Evolutionary conservation across 192 early-diverging fungal genomes (phyloP), one percentile per base, ranked within the genome.

Genomic region (Rhizoclosmatium globosum): DNA sequence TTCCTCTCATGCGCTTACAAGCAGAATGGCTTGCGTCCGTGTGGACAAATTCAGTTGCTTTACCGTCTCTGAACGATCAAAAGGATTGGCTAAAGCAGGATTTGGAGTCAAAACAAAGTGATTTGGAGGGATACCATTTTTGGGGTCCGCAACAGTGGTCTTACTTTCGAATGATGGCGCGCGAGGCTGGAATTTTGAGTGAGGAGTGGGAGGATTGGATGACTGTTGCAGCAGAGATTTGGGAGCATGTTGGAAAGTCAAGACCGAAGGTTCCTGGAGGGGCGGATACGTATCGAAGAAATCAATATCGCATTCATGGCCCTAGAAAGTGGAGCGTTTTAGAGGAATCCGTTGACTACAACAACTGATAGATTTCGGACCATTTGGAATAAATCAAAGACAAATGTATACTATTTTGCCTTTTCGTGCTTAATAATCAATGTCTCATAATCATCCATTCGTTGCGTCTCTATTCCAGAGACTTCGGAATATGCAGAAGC

Each of bases 1-100:
- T 93, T 46, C 91, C 91, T 3, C 64, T 93, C 0, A 87, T 83
- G 64, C 89, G 91, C 82, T 75, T 84, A 6, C 92, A 93, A 81
- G 81, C 87, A 6, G 17, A 64, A 39, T 64, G 61, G 61, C 6
- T 64, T 39, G 61, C 61, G 21, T n/a, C 61, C 61, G 61, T 64
- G 6, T 64, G 61, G 61, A 9, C 39, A 39, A 39, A 39, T 21
- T 7, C 6, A 6, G 21, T 21, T 17, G 11, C 9, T 9, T 23
- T 64, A 6, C 61, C 61, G 11, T 64, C 61, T 7, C 9, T 9
- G 7, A 6, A 64, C 4, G 61, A 64, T 7, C 61, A 64, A 39
- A 6, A 23, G 6, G 9, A 9, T 7, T 64, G 61, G 61, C 39
- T 64, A 6, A 39, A n/a, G 7, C 4, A n/a, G 9, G 61, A 64